phyloP scores from a whole-genome alignment of 108 stramenopile genomes.

The Heterococcus sp. region DNA sequence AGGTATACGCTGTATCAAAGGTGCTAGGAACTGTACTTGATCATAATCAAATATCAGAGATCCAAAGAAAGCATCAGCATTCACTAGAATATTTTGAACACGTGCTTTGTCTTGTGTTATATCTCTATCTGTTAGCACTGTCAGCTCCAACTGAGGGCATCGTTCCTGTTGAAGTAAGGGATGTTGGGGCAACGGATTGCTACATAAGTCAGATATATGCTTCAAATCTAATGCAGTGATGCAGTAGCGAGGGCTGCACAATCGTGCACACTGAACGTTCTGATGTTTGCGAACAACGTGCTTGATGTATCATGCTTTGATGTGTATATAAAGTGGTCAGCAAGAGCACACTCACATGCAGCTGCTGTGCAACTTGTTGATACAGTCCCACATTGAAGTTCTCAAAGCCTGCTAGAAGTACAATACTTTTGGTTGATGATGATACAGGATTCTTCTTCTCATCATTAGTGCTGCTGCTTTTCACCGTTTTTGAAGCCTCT shows the following conservation, averaged over 20 bases:
- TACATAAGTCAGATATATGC: no score
- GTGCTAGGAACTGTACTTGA: slow-evolving; percentile 57
- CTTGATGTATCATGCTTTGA: no score
- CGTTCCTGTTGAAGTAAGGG: slow-evolving; percentile 67
- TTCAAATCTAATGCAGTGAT: no score
- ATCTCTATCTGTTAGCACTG: slow-evolving; percentile 38
- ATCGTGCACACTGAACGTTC: no score
- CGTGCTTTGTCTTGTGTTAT: not conserved
- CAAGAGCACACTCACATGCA: no score
- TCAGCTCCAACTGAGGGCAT: slow-evolving; percentile 41
- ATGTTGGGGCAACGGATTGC: no score
- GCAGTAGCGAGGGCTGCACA: no score
- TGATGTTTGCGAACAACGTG: no score
- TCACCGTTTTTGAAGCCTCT: not conserved
- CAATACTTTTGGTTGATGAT: no score
- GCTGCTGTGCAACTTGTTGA: no score
- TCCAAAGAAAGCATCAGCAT: slow-evolving; percentile 72
- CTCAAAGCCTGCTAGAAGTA: slow-evolving; percentile 81
- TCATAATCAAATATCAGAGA: slow-evolving; percentile 77
- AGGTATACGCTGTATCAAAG: slow-evolving; percentile 49
- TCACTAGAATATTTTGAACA: slow-evolving; percentile 58
- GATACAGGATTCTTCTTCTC: no score
- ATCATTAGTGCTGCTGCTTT: slow-evolving; percentile 4
- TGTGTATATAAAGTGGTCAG: no score
- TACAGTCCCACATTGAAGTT: slow-evolving; percentile 78